Evolutionary conservation across 495 filamentous ascomycete genomes (phyloP).

Genomic region (Penicillium bialowiezense): DNA sequence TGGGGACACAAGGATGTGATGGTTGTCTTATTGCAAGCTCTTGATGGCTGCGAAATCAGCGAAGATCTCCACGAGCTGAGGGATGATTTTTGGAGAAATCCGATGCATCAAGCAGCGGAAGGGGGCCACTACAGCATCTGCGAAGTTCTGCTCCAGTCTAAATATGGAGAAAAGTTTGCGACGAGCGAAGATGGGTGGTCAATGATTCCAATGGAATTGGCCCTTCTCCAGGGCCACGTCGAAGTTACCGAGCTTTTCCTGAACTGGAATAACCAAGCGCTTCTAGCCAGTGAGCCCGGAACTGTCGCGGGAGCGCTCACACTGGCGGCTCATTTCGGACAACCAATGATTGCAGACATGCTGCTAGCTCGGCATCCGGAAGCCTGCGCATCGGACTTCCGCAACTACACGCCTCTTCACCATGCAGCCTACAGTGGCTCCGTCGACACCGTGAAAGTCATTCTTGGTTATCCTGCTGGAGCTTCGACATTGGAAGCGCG

Average conservation of each 20-base stretch:
- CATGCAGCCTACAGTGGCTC: conserved; percentile 3
- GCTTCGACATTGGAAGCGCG: neutral
- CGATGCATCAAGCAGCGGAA: neutral
- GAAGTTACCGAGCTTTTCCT: neutral
- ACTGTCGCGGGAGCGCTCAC: neutral
- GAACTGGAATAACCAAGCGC: neutral
- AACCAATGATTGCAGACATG: neutral
- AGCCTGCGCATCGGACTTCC: neutral
- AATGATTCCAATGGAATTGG: neutral
- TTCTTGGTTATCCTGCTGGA: neutral
- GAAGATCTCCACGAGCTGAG: neutral
- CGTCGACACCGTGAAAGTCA: conserved; percentile 1
- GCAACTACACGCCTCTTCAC: neutral
- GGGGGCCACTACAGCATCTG: neutral
- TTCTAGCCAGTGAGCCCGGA: neutral
- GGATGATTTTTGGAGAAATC: neutral
- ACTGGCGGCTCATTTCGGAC: neutral
- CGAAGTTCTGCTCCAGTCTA: conserved; percentile 1
- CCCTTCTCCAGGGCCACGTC: neutral
- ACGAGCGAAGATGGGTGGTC: neutral
- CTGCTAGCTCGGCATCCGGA: neutral
- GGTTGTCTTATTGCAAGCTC: neutral
- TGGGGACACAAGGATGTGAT: conserved; percentile 4
- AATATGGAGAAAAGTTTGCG: neutral
- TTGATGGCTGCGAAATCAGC: neutral